A percentile compares a stretch with the other conserved stretches of the same genome.
Evolutionary conservation across 495 filamentous ascomycete species (phyloP).

Genomic region (Penicillium tannophilum): DNA sequence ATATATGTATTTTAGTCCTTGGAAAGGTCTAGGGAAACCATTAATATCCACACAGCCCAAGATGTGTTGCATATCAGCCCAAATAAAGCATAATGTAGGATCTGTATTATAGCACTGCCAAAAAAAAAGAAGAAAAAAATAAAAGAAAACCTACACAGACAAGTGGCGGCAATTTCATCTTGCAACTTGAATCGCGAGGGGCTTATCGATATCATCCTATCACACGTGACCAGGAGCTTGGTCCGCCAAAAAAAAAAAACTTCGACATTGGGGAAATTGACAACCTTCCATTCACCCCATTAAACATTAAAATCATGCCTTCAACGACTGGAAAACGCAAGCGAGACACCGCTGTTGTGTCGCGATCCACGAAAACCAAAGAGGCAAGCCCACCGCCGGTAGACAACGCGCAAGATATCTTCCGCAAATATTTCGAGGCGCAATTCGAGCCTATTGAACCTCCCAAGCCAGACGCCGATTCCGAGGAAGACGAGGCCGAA

Average conservation of each 20-base stretch:
- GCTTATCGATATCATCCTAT: slow-evolving; percentile 3
- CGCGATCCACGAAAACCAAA: slow-evolving; percentile 26
- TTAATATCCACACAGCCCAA: too few relatives aligned
- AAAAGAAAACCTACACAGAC: too few relatives aligned
- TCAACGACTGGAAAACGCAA: slow-evolving; percentile 42
- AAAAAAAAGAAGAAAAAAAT: background rate
- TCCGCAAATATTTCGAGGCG: slow-evolving; percentile 84
- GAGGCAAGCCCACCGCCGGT: slow-evolving; percentile 22
- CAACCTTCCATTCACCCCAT: background rate
- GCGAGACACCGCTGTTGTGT: slow-evolving; percentile 40
- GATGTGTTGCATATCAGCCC: too few relatives aligned
- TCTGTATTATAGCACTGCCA: slow-evolving; percentile 24
- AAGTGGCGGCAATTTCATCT: too few relatives aligned
- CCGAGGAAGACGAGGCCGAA: slow-evolving; percentile 26
- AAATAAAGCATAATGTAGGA: too few relatives aligned
- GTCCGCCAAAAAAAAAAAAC: slow-evolving; percentile 27
- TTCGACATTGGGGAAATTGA: slow-evolving; percentile 8
- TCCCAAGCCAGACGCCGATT: slow-evolving; percentile 15
- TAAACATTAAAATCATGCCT: slow-evolving; percentile 10
- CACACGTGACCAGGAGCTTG: slow-evolving; percentile 8
- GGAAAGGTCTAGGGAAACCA: too few relatives aligned
- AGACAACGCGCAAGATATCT: slow-evolving; percentile 51
- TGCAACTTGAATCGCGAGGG: background rate
- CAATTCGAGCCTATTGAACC: slow-evolving; percentile 72
- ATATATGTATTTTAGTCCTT: too few relatives aligned